Evolutionary conservation across 2,329 filamentous ascomycete genomes (phyloP).

Genomic region (Fusarium torulosum): DNA sequence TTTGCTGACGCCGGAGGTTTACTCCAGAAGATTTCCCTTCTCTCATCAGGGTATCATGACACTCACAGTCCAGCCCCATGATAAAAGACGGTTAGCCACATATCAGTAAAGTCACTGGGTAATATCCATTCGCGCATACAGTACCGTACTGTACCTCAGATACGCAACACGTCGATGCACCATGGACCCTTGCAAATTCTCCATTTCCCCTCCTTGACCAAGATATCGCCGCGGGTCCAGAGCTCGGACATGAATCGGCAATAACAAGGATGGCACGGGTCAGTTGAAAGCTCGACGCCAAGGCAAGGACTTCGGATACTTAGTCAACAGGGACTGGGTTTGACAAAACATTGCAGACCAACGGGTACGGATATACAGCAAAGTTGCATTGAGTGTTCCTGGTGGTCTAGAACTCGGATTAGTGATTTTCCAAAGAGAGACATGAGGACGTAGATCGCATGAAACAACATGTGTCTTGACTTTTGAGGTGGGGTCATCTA

Average conservation of each 20-base stretch:
- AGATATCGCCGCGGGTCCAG: conserved; percentile 37
- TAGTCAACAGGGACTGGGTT: conserved; percentile 13
- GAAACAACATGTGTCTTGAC: not conserved
- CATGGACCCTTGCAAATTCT: conserved; percentile 28
- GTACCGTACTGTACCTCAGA: conserved; percentile 7
- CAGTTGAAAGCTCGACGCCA: conserved; percentile 18
- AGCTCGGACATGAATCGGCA: conserved; percentile 40
- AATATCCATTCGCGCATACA: conserved; percentile 15
- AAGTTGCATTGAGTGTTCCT: conserved; percentile 19
- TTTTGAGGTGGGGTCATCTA: not conserved
- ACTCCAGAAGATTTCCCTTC: conserved; percentile 29
- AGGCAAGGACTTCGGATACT: conserved; percentile 5
- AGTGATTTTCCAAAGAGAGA: conserved; percentile 5
- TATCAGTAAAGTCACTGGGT: conserved; percentile 37
- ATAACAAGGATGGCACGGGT: conserved; percentile 35
- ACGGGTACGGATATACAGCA: conserved; percentile 13
- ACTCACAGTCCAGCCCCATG: conserved; percentile 30
- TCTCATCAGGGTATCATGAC: conserved; percentile 16
- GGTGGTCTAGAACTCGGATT: conserved; percentile 16
- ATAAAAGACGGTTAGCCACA: conserved; percentile 39
- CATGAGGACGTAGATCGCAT: not conserved
- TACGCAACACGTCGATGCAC: conserved; percentile 14
- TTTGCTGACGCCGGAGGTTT: conserved; percentile 13
- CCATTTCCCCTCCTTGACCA: conserved; percentile 26
- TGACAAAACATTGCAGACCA: conserved; percentile 11